Percentiles rank a stretch among this genome's conserved stretches.
Conservation (phyloP, 2,329 filamentous ascomycete genomes). For the Nemania sp. region DNA sequence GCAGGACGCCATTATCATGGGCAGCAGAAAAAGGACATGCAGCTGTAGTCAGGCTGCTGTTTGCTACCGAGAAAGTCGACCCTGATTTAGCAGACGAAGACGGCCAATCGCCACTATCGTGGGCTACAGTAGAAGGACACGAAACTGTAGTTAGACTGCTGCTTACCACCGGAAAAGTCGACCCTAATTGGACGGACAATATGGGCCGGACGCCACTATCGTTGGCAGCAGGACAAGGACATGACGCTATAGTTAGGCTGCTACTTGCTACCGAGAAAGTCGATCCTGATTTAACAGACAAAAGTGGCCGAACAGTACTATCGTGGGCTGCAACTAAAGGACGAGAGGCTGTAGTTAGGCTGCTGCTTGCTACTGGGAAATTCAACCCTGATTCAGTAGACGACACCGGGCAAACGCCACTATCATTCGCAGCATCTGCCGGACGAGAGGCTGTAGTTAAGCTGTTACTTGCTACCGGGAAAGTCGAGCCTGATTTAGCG, state of each 20-base stretch:
- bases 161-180: not conserved
- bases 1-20: conserved; percentile 5
- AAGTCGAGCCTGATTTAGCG: not conserved
- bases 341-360: not conserved
- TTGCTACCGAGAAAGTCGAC: not conserved
- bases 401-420: conserved; percentile 4
- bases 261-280: conserved; percentile 1
- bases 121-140: conserved; percentile 3
- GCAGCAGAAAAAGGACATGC: not conserved
- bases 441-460: not conserved
- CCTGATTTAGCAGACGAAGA: not conserved
- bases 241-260: conserved; percentile 5
- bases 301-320: not conserved
- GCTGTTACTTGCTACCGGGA: not conserved
- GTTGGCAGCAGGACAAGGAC: conserved; percentile 4
- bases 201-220: conserved; percentile 5
- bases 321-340: conserved; percentile 2
- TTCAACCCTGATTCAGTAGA: conserved; percentile 3
- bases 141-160: not conserved
- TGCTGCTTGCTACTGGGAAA: not conserved
- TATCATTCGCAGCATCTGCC: conserved; percentile 1
- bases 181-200: not conserved
- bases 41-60: not conserved
- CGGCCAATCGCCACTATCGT: conserved; percentile 3
- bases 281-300: not conserved